Evolutionary conservation across 108 stramenopile species (phyloP).

Genomic region (Pseudonitzschia pungens): DNA sequence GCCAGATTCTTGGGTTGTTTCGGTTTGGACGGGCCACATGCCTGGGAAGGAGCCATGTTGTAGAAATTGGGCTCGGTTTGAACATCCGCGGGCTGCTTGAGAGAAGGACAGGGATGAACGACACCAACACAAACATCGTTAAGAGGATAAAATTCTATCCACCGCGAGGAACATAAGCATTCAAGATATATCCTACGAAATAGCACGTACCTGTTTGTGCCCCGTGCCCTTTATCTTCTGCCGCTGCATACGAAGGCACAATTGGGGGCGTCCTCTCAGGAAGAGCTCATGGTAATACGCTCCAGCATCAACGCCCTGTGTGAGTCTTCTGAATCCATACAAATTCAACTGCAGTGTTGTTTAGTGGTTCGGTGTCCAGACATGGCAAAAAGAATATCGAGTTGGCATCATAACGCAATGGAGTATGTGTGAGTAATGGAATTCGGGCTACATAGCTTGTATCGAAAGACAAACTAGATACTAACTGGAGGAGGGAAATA

Average conservation of each 20-base stretch:
- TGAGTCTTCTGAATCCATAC: slow-evolving; percentile 91
- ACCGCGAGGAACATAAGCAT: too few relatives aligned
- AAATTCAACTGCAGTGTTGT: slow-evolving; percentile 64
- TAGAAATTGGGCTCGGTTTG: slow-evolving; percentile 86
- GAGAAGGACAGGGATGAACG: background rate
- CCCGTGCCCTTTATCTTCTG: slow-evolving; percentile 90
- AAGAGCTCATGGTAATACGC: slow-evolving; percentile 88
- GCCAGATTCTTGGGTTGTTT: background rate
- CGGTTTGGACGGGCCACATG: background rate
- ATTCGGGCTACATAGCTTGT: background rate
- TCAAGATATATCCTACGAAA: too few relatives aligned
- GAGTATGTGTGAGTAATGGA: background rate
- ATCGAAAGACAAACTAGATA: background rate
- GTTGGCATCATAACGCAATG: background rate
- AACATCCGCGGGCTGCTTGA: slow-evolving; percentile 69
- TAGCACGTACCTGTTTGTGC: slow-evolving; percentile 49
- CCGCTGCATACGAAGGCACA: slow-evolving; percentile 74
- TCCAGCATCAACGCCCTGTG: slow-evolving; percentile 83
- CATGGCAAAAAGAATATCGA: background rate
- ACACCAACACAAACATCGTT: background rate
- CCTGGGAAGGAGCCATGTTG: slow-evolving; percentile 48
- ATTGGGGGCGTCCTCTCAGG: slow-evolving; percentile 70
- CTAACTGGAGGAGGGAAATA: background rate
- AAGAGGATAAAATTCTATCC: too few relatives aligned
- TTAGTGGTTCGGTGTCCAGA: too few relatives aligned